Evolutionary conservation across 768 basidiomycete species (phyloP).

Genomic region (Tylopilus sp.): DNA sequence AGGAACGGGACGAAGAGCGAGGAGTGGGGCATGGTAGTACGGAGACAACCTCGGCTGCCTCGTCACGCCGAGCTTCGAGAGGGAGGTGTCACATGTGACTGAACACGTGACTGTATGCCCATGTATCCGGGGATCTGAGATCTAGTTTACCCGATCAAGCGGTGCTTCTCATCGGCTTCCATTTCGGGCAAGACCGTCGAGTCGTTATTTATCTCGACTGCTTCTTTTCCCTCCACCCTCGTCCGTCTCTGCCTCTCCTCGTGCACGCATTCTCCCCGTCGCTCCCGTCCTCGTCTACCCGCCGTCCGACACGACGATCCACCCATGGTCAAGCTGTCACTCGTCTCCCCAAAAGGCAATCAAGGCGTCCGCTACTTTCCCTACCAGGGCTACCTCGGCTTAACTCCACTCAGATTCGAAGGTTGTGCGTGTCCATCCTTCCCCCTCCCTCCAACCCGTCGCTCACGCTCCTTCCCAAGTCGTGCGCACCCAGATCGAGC

Average conservation of each 20-base stretch:
- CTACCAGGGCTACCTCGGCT: conserved; percentile 71
- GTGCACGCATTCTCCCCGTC: conserved; percentile 13
- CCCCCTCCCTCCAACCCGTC: background rate
- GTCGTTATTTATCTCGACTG: conserved; percentile 33
- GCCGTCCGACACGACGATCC: conserved; percentile 12
- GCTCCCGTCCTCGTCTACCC: conserved; percentile 16
- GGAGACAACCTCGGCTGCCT: background rate
- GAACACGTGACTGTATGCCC: conserved; percentile 15
- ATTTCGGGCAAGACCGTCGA: conserved; percentile 18
- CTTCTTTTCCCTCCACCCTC: conserved; percentile 28
- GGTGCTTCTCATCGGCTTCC: conserved; percentile 33
- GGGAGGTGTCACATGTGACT: conserved; percentile 19
- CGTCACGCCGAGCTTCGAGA: conserved; percentile 6
- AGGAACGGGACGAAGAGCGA: conserved; percentile 72
- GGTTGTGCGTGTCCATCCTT: conserved; percentile 49
- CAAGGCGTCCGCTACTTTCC: conserved; percentile 71
- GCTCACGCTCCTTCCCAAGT: conserved; percentile 37
- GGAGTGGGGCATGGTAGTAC: conserved; percentile 50
- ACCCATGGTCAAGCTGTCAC: conserved; percentile 65
- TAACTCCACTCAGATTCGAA: conserved; percentile 76
- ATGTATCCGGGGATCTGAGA: conserved; percentile 25
- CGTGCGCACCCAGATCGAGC: conserved; percentile 68
- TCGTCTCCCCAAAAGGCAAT: conserved; percentile 70
- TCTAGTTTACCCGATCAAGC: conserved; percentile 22
- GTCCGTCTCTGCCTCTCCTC: conserved; percentile 12